Evolutionary conservation across 441 rosid species (phyloP), one percentile per base, ranked within the genome.

Genomic region (Sinapis alba): DNA sequence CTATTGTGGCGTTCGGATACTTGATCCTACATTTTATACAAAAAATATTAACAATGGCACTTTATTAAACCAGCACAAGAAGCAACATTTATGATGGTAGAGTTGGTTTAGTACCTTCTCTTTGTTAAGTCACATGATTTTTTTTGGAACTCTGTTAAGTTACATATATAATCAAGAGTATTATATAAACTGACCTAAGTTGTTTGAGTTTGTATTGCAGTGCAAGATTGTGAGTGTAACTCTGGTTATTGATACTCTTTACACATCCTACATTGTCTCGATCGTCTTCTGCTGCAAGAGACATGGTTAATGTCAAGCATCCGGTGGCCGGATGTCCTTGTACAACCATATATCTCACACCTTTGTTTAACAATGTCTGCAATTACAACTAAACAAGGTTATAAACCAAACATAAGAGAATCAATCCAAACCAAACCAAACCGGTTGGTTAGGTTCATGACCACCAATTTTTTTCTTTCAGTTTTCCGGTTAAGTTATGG

Each of bases 291-390:
- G 85, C 26, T 13, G 94, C 83, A 6, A 95, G 75, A 0, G 83
- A 19, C 93, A 95, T 69, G 24, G 96, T 19, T 64, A 92, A 77
- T 11, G 99, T 78, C 78, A 92, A 84, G 87, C 97, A 95, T 30
- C 99, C 97, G 3, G 89, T 57, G 1, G 86, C 65, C 0, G 98
- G 99, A 59, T 88, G 88, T 27, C 92, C 89, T 86, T 95, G 93
- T 1, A 95, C 94, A 20, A 89, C 83, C 62, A 95, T 74, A 79
- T 87, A 69, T 58, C 85, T 89, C 61, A 88, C 96, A 7, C 99
- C 99, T 75, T 82, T 90, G 45, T 74, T 81, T 80, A 95, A 71
- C 81, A 95, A 24, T 19, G 78, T 80, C 98, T 95, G 89, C 77
- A 83, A 18, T 73, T 5, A 23, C 13, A 21, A 41, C 26, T 28